Evolutionary conservation across 805 yeast species (phyloP).

Genomic region (Yamadazyma sp.): DNA sequence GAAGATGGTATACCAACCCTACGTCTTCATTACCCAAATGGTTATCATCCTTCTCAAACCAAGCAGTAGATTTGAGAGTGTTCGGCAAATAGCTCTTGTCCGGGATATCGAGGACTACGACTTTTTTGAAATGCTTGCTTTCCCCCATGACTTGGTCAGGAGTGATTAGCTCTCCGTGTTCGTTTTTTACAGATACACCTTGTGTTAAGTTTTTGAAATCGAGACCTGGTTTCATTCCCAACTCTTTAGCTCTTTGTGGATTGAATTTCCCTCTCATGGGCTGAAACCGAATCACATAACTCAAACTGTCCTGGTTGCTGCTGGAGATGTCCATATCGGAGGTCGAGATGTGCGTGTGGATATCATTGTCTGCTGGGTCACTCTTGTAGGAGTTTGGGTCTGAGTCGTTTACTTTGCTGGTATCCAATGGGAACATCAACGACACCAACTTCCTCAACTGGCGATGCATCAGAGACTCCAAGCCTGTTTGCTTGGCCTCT

Average conservation of each 20-base stretch:
- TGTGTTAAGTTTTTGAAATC: slow-evolving; percentile 57
- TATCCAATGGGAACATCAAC: slow-evolving; percentile 59
- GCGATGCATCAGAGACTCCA: neutral
- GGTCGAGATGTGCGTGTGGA: slow-evolving; percentile 36
- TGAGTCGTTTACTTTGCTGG: slow-evolving; percentile 35
- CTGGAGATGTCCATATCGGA: slow-evolving; percentile 7
- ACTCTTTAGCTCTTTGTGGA: slow-evolving; percentile 57
- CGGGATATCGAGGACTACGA: slow-evolving; percentile 66
- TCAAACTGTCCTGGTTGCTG: slow-evolving; percentile 48
- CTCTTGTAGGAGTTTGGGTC: slow-evolving; percentile 38
- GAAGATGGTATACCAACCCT: slow-evolving; percentile 68
- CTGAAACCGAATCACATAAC: slow-evolving; percentile 64
- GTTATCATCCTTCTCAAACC: slow-evolving; percentile 31
- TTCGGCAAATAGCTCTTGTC: slow-evolving; percentile 39
- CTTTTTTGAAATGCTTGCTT: slow-evolving; percentile 54
- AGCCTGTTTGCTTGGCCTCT: neutral
- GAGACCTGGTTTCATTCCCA: slow-evolving; percentile 70
- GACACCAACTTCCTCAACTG: slow-evolving; percentile 35
- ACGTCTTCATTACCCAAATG: slow-evolving; percentile 36
- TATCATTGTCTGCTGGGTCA: slow-evolving; percentile 38
- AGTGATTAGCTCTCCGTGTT: slow-evolving; percentile 54
- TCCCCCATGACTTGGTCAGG: slow-evolving; percentile 76
- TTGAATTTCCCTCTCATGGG: slow-evolving; percentile 78
- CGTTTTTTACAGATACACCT: slow-evolving; percentile 57
- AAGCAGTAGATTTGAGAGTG: slow-evolving; percentile 24